Evolutionary conservation across 2,329 filamentous ascomycete species (phyloP).

Genomic region (Penicillium freii): DNA sequence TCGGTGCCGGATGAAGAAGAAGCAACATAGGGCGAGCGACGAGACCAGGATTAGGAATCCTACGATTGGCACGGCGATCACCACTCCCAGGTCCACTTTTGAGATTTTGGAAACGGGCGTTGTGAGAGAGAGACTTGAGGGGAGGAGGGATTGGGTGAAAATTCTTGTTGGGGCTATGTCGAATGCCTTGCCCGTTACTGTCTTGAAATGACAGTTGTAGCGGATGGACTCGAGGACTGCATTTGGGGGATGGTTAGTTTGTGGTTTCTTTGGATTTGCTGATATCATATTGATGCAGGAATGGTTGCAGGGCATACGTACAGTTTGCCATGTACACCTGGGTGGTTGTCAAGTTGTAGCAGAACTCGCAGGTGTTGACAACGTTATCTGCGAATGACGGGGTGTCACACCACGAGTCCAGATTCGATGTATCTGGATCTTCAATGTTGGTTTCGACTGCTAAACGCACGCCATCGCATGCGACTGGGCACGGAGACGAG

Average conservation of each 20-base stretch:
- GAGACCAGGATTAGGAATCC: conserved; percentile 41
- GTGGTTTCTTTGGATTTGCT: not conserved
- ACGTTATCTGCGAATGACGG: conserved; percentile 42
- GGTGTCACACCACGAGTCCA: conserved; percentile 40
- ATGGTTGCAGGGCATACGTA: conserved; percentile 26
- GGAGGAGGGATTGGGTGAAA: conserved; percentile 42
- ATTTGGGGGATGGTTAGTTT: conserved; percentile 4
- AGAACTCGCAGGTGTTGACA: conserved; percentile 43
- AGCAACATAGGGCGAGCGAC: conserved; percentile 37
- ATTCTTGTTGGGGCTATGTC: conserved; percentile 41
- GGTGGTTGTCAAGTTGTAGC: conserved; percentile 44
- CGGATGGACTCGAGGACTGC: conserved; percentile 48
- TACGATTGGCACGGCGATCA: conserved; percentile 46
- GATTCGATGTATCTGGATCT: conserved; percentile 29
- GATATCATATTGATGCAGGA: not conserved
- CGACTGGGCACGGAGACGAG: conserved; percentile 47
- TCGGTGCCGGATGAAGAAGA: conserved; percentile 44
- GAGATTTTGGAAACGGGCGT: conserved; percentile 15
- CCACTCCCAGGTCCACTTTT: conserved; percentile 36
- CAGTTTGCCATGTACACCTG: conserved; percentile 47
- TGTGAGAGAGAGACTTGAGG: conserved; percentile 29
- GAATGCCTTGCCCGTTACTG: conserved; percentile 37
- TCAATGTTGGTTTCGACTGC: conserved; percentile 34
- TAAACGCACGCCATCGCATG: conserved; percentile 36
- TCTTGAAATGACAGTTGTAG: conserved; percentile 45